Evolutionary conservation across 306 rosid species (phyloP).

Genomic region (Clitoria ternatea): DNA sequence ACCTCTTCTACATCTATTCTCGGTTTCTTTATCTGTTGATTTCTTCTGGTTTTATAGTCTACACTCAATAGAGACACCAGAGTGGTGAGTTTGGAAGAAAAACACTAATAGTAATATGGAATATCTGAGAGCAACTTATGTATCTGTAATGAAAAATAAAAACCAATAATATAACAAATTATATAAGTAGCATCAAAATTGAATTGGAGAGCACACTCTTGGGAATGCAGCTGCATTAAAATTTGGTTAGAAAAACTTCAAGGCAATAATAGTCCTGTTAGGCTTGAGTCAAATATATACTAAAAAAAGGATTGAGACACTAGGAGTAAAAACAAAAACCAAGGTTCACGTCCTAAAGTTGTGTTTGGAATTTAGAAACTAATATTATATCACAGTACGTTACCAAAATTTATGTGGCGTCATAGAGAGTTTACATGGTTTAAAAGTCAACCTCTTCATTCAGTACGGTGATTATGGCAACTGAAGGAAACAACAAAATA

Average conservation of each 20-base stretch:
- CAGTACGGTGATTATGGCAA: neutral
- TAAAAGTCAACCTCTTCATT: neutral
- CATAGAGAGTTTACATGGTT: neutral
- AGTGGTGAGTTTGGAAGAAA: neutral
- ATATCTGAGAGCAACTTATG: neutral
- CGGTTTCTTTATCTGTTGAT: slow-evolving; percentile 9
- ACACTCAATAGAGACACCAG: neutral
- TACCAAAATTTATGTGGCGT: neutral
- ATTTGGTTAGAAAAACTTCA: no score
- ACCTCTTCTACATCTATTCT: slow-evolving; percentile 16
- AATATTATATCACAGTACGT: neutral
- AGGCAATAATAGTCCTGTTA: no score
- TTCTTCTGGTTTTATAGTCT: neutral
- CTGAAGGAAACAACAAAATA: neutral
- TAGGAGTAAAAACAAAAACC: neutral
- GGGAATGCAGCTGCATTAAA: no score
- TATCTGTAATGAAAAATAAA: slow-evolving; percentile 23
- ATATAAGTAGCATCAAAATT: neutral
- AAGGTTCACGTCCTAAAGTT: neutral
- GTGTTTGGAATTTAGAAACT: neutral
- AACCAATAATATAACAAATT: neutral
- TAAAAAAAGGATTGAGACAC: no score
- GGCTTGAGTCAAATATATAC: no score
- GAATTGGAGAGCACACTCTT: no score
- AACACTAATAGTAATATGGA: neutral